Conservation (phyloP, 305 asterid species). For the Rubia peregrina region DNA sequence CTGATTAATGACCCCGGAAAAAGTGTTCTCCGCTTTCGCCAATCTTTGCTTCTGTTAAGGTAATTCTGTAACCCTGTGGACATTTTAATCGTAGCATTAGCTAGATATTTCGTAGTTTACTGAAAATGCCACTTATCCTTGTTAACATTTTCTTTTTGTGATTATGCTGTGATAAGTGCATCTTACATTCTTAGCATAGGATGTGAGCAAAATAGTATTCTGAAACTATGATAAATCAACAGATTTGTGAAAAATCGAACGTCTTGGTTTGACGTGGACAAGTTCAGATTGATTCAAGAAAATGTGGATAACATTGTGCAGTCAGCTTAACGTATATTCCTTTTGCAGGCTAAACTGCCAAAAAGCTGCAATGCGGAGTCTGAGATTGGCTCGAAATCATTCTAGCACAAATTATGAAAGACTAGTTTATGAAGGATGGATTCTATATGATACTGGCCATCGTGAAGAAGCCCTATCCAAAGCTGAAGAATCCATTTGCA, state of each 20-base stretch:
- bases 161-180: background rate
- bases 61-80: slow-evolving; percentile 9
- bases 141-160: background rate
- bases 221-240: background rate
- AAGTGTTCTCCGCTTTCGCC: slow-evolving; percentile 36
- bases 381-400: slow-evolving; percentile 38
- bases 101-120: background rate
- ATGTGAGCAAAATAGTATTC: background rate
- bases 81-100: background rate
- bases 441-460: slow-evolving; percentile 41
- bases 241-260: background rate
- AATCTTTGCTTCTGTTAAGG: slow-evolving; percentile 41
- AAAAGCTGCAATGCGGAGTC: slow-evolving; percentile 43
- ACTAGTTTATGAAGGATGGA: slow-evolving; percentile 49
- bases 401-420: slow-evolving; percentile 30
- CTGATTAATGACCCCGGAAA: slow-evolving; percentile 33
- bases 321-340: slow-evolving; percentile 1
- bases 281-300: background rate
- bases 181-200: background rate
- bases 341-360: slow-evolving; percentile 40
- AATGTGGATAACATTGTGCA: background rate
- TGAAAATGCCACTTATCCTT: background rate
- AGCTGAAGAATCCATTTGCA: slow-evolving; percentile 38
- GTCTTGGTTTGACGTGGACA: background rate
- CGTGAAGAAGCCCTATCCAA: slow-evolving; percentile 42